phyloP scores from a whole-genome alignment of 345 rosid species.

The Gossypioides kirkii region DNA sequence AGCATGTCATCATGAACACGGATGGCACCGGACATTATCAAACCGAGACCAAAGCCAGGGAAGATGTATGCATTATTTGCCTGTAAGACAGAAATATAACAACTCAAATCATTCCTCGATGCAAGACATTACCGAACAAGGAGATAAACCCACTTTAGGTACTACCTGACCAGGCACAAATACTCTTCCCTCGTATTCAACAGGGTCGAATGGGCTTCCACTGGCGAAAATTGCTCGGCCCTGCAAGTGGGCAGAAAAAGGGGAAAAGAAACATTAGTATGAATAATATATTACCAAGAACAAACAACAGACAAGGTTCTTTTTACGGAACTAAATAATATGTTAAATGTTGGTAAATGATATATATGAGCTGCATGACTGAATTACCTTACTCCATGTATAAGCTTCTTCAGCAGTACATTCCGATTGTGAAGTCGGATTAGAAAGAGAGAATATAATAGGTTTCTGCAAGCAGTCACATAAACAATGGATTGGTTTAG shows the following conservation, averaged over 20 bases:
- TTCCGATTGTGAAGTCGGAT: constrained; percentile 31
- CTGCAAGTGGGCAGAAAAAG: constrained; percentile 27
- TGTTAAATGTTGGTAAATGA: not conserved
- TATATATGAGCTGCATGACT: not conserved
- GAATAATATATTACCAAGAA: no score
- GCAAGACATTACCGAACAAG: not conserved
- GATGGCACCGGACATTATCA: constrained; percentile 92
- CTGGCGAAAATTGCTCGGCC: constrained; percentile 92
- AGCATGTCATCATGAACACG: constrained; percentile 97
- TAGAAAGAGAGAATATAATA: constrained; percentile 78
- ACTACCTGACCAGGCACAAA: constrained; percentile 70
- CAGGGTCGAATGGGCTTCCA: constrained; percentile 66
- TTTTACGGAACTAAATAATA: not conserved
- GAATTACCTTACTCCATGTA: constrained; percentile 32
- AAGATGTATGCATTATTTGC: constrained; percentile 94
- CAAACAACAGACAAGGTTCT: no score
- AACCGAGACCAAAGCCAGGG: constrained; percentile 93
- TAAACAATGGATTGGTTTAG: not conserved
- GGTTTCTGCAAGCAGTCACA: constrained; percentile 56
- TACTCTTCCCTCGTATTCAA: no score
- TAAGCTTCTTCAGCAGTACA: no score
- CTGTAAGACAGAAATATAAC: constrained; percentile 31
- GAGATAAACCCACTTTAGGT: not conserved
- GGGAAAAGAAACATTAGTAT: not conserved
- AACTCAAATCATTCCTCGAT: constrained; percentile 12